Evolutionary conservation across 139 green algal genomes (phyloP), one percentile per base, ranked within the genome.

Genomic region (Dunaliella primolecta): DNA sequence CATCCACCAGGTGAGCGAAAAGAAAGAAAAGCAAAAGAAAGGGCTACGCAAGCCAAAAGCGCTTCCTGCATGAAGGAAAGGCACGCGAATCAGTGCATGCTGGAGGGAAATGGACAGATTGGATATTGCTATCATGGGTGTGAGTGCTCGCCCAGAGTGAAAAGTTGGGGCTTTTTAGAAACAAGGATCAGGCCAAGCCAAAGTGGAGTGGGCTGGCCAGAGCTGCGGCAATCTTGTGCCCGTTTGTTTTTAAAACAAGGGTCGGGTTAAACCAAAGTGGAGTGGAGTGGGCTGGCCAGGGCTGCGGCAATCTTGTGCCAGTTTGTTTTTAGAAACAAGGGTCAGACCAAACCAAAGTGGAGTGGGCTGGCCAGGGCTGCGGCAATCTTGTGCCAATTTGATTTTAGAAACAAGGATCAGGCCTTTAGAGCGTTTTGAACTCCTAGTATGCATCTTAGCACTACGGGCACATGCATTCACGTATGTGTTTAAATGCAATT

Each of bases 1-100:
- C 7, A 92, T 94, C 3, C 74, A 91, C 57, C 87, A 91, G 87
- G 88, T 93, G 35, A 37, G 36, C 35, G 3, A 55, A 15, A 7
- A n/a, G n/a, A n/a, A n/a, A n/a, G n/a, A n/a, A n/a, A n/a, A n/a
- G n/a, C n/a, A n/a, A n/a, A n/a, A n/a, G 46, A 25, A 15, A 7
- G 46, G 15, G 46, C 46, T 64, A 15, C 46, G 7, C 7, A 25
- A 15, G 46, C 46, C 46, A 64, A 64, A 64, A 15, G 46, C 15
- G 46, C 46, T 25, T 64, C 46, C 15, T 64, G 46, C 46, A 64
- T 64, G 46, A 25, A 7, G 46, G 7, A 64, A 7, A 25, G 46
- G 46, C 46, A 64, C 7, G 7, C 46, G n/a, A n/a, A 64, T 64
- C 46, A 64, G 46, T 64, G 46, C 46, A 64, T 64, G 7, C 7